phyloP scores from a whole-genome alignment of 495 filamentous ascomycete species.

The Talaromyces adpressus region DNA sequence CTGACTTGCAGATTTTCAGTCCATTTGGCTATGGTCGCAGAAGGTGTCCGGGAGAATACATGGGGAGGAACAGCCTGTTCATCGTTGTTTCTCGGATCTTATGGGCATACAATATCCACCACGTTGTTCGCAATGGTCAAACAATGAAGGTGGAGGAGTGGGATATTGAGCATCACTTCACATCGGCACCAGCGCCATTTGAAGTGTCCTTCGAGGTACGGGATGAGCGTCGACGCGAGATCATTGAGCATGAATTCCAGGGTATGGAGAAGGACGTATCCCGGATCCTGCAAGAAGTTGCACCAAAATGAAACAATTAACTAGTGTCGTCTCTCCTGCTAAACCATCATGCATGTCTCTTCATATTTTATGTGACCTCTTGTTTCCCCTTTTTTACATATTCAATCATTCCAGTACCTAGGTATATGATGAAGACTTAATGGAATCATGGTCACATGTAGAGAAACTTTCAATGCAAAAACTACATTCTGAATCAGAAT shows the following conservation, averaged over 20 bases:
- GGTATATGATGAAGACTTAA: no score
- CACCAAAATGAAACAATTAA: not conserved
- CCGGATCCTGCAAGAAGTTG: not conserved
- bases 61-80: constrained; percentile 50
- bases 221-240: not conserved
- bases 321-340: no score
- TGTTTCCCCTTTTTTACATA: no score
- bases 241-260: not conserved
- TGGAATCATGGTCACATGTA: no score
- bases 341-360: no score
- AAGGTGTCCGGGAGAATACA: constrained; percentile 49
- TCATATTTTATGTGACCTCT: no score
- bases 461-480: no score
- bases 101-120: constrained; percentile 48
- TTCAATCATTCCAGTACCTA: no score
- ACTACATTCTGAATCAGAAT: no score
- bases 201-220: not conserved
- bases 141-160: not conserved
- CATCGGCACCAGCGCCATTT: not conserved
- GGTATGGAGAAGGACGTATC: not conserved
- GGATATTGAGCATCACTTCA: not conserved
- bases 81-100: constrained; percentile 51
- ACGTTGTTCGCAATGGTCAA: not conserved
- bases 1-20: constrained; percentile 32
- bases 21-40: constrained; percentile 57